Conservation (phyloP, 2,329 filamentous ascomycete genomes). For the Cladobotryum protrusum region DNA sequence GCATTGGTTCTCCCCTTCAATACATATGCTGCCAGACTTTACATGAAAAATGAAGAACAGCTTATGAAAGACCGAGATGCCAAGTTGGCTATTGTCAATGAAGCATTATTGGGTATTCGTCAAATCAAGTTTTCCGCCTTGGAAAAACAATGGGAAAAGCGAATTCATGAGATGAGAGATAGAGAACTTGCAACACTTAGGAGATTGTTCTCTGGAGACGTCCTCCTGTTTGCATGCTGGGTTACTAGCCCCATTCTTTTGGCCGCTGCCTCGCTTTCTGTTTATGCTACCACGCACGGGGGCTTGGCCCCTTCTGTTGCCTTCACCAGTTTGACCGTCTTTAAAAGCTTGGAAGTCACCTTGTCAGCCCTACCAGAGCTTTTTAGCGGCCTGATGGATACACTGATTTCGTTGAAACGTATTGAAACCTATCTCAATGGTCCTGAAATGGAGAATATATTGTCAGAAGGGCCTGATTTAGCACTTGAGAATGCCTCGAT, state of each 20-base stretch:
- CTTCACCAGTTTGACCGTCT: constrained; percentile 71
- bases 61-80: constrained; percentile 72
- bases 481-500: constrained; percentile 62
- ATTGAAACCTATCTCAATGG: constrained; percentile 66
- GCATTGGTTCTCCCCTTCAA: constrained; percentile 62
- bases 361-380: constrained; percentile 67
- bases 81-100: constrained; percentile 69
- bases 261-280: constrained; percentile 62
- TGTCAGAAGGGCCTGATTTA: constrained; percentile 52
- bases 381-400: constrained; percentile 63
- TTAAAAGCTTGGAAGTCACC: constrained; percentile 66
- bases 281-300: constrained; percentile 60
- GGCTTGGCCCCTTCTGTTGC: constrained; percentile 64
- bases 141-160: constrained; percentile 67
- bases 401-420: constrained; percentile 64
- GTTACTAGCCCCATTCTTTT: constrained; percentile 68
- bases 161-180: constrained; percentile 56
- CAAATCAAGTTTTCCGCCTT: constrained; percentile 81
- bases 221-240: constrained; percentile 60
- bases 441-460: constrained; percentile 54
- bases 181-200: constrained; percentile 62
- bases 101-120: constrained; percentile 70
- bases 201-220: constrained; percentile 59
- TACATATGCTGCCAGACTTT: constrained; percentile 57
- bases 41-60: constrained; percentile 57